Evolutionary conservation across 108 stramenopile genomes (phyloP).

Genomic region (Craspedostauros australis): DNA sequence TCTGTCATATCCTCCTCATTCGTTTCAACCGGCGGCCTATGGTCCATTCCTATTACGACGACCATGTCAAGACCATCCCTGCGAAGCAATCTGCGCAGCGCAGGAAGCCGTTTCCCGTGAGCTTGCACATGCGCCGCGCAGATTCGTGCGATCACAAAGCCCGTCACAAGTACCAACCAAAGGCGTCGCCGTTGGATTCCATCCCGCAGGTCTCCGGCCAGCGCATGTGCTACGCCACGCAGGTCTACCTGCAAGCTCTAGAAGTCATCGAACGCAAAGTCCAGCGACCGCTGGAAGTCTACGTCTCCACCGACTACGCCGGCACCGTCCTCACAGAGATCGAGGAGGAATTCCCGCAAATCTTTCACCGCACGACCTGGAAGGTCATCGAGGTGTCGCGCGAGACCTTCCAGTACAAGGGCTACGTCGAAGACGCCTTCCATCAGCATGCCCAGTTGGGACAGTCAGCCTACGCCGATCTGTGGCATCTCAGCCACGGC

Average conservation of each 20-base stretch:
- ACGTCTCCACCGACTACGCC: slow-evolving; percentile 16
- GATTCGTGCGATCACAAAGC: slow-evolving; percentile 21
- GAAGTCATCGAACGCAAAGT: slow-evolving; percentile 2
- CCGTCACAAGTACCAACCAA: neutral
- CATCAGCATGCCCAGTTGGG: slow-evolving; percentile 10
- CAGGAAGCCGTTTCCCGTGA: slow-evolving; percentile 6
- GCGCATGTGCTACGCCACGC: slow-evolving; percentile 13
- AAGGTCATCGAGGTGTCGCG: slow-evolving; percentile 11
- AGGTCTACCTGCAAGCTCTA: slow-evolving; percentile 12
- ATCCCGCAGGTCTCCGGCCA: slow-evolving; percentile 1
- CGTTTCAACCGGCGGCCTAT: slow-evolving; percentile 17
- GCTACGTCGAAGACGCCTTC: slow-evolving; percentile 10
- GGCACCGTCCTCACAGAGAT: slow-evolving; percentile 15
- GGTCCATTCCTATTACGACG: slow-evolving; percentile 5
- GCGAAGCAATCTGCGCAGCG: neutral
- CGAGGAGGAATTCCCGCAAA: neutral
- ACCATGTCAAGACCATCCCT: neutral
- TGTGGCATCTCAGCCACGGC: slow-evolving; percentile 27
- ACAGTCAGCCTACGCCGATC: slow-evolving; percentile 16
- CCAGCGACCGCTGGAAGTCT: slow-evolving; percentile 10
- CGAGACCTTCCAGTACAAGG: slow-evolving; percentile 2
- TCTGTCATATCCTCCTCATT: slow-evolving; percentile 11
- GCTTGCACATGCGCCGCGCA: slow-evolving; percentile 19
- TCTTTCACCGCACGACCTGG: slow-evolving; percentile 11
- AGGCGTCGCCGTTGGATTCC: slow-evolving; percentile 7